A percentile compares a stretch with the other conserved stretches of the same genome.
Evolutionary conservation across 2,329 filamentous ascomycete genomes (phyloP).

Genomic region (Penicillium glabrum): DNA sequence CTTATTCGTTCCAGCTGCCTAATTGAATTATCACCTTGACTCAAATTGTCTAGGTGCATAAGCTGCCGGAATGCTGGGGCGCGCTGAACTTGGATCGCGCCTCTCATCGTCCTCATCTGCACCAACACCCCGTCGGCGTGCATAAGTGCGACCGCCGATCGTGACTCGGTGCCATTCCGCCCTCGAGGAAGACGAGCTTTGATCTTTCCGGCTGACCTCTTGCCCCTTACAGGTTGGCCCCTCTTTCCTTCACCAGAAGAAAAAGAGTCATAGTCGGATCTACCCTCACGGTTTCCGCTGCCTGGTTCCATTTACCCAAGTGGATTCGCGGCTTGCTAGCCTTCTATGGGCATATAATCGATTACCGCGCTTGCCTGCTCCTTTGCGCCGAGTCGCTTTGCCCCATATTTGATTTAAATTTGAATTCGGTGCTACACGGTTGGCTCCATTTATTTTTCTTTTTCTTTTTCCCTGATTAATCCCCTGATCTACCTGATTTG

Average conservation of each 20-base stretch:
- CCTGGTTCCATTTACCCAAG: slow-evolving; percentile 4
- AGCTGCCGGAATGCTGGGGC: slow-evolving; percentile 12
- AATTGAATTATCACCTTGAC: not conserved
- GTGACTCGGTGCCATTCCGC: slow-evolving; percentile 14
- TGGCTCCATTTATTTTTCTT: not conserved
- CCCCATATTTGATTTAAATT: not conserved
- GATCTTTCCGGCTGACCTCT: not conserved
- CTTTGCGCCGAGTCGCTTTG: not conserved
- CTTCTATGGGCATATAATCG: slow-evolving; percentile 8
- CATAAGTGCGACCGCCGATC: slow-evolving; percentile 37
- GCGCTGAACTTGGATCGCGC: slow-evolving; percentile 14
- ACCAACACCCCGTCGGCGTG: slow-evolving; percentile 28
- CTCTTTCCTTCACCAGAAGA: not conserved
- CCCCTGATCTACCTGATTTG: slow-evolving; percentile 12
- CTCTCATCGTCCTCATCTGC: slow-evolving; percentile 13
- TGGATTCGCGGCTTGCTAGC: not conserved
- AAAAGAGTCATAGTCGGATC: slow-evolving; percentile 10
- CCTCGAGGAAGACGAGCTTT: not conserved
- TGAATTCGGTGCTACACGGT: not conserved
- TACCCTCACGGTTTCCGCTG: slow-evolving; percentile 14
- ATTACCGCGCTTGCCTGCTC: slow-evolving; percentile 21
- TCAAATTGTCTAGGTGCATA: slow-evolving; percentile 6
- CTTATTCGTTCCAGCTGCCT: not conserved
- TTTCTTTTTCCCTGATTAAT: slow-evolving; percentile 1
- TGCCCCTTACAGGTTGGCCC: slow-evolving; percentile 16